Base-by-base conservation (phyloP, 176 grass and related monocot genomes). In the Panicum miliaceum region DNA sequence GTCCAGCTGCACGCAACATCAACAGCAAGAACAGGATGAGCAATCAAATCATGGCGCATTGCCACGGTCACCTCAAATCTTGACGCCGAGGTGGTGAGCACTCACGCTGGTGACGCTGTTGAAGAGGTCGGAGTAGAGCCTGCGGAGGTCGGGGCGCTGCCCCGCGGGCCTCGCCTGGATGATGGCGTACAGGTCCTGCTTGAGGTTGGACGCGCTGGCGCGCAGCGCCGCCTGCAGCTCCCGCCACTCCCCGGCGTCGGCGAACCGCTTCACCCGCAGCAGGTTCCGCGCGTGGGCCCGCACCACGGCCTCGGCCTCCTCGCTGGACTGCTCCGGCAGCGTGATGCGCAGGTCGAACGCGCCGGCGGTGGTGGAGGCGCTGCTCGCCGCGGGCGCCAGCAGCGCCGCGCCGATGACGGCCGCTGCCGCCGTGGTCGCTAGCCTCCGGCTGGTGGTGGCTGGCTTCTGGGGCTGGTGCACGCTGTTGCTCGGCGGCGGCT, bases 181-280 rank as follows among this genome's bases (percentile, higher is more conserved):
- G 71, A 99, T 96, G 16, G 93, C 89, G 88, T 95, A 96, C 10
- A 99, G 75, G 84, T 99, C 96, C 70, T 92, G 91, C 88, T 90
- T 96, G 37, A 99, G 93, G 53, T 85, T 88, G 45, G 91, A 23
- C 35, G 88, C 89, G 59, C 87, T 90, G 78, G 91, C 78, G 41
- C 87, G 82, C 61, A 96, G 83, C 18, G 87, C 90, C 34, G 67
- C 35, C 85, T 90, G 93, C 71, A 84, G 48, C 78, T 93, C 89
- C 60, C 86, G 81, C 91, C 96, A 99, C 81, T 91, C 90, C 68
- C 89, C 47, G 14, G 83, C 85, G 90, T 96, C 96, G 62, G 92
- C 90, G 82, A 83, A 87, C 43, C 23, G 60, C 82, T 89, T 94
- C 62, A 95, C 85, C 41, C 85, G 59, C 63, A 98, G 37, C 48